Base-by-base conservation (phyloP, 192 early-diverging fungal genomes). In the Dimargaris xerosporica region DNA sequence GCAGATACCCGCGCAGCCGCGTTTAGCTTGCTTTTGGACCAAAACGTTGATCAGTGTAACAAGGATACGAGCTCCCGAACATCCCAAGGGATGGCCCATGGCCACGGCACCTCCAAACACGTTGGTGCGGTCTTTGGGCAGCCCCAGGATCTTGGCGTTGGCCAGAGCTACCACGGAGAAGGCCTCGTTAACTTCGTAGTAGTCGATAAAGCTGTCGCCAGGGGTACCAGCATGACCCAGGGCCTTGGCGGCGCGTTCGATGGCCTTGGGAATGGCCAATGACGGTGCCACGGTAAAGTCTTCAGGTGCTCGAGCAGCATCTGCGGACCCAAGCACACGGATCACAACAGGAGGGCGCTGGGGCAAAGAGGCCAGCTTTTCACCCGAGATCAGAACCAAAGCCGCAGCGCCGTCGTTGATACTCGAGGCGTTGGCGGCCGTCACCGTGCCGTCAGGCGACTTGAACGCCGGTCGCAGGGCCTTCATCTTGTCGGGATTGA, bases 161-260 rank as follows among this genome's bases (percentile, higher is more conserved):
- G 80, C 95, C 26, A 80, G 75, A 17, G 87, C 83, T 59, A 97
- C 95, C 7, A 94, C 94, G 65, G 85, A 85, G 70, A 98, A 98
- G 0, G 95, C 95, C 75, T 98, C 95, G 74, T 98, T 97, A 73
- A 98, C 84, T 73, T 98, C 95, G 67, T 88, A 98, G 50, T 94
- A 73, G 58, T 81, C 81, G 72, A 98, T 88, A 72, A 96, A 93
- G 65, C 90, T 83, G n/a, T n/a, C n/a, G n/a, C n/a, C n/a, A n/a
- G n/a, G n/a, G n/a, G n/a, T n/a, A n/a, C n/a, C n/a, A n/a, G n/a
- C n/a, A n/a, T n/a, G n/a, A n/a, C n/a, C n/a, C 54, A 86, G 67
- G 43, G 76, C 71, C 34, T 93, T 65, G 39, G 86, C 85, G 34
- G 95, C 95, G 68, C 84, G 82, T 72, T 92, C 75, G 34, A 98